Conservation (phyloP, 768 basidiomycete genomes). For the Panus rudis region DNA sequence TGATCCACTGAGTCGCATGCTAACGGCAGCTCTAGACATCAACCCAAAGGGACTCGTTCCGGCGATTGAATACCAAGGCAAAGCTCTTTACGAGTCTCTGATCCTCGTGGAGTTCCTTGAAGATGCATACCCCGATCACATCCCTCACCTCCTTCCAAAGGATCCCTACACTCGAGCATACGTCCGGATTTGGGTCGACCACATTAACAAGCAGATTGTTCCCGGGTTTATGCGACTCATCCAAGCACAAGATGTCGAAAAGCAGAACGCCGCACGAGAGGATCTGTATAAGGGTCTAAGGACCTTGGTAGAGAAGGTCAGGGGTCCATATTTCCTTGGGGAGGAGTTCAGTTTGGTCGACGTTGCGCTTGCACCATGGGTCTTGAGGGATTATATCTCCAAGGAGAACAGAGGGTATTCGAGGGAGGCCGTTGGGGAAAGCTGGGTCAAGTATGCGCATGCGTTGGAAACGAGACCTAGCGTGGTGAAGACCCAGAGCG, state of each 20-base stretch:
- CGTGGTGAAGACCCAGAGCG: slow-evolving; percentile 35
- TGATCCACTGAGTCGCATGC: not conserved
- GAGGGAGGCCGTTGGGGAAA: slow-evolving; percentile 32
- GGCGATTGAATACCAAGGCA: slow-evolving; percentile 40
- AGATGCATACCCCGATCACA: slow-evolving; percentile 42
- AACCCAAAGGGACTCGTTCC: slow-evolving; percentile 71
- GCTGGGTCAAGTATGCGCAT: slow-evolving; percentile 40
- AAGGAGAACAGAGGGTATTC: slow-evolving; percentile 43
- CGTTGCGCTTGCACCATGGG: slow-evolving; percentile 51
- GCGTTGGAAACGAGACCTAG: slow-evolving; percentile 37
- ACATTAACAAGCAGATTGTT: slow-evolving; percentile 44
- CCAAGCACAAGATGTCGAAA: slow-evolving; percentile 30
- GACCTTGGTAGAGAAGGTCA: slow-evolving; percentile 29
- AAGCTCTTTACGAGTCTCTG: slow-evolving; percentile 58
- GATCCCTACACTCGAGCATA: slow-evolving; percentile 47
- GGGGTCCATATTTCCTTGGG: slow-evolving; percentile 52
- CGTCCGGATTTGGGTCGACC: slow-evolving; percentile 52
- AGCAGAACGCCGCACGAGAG: slow-evolving; percentile 27
- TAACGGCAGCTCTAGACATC: slow-evolving; percentile 30
- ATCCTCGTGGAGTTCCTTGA: slow-evolving; percentile 63
- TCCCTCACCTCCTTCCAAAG: slow-evolving; percentile 41
- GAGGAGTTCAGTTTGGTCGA: slow-evolving; percentile 49
- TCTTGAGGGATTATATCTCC: slow-evolving; percentile 40
- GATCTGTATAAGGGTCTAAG: slow-evolving; percentile 33
- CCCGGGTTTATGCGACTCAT: slow-evolving; percentile 41